Percentiles rank a stretch among this genome's conserved stretches.
These are phyloP conservation scores for Peniophora sp. DNA, from an alignment of 1,284 basidiomycete genomes.

Conservation along the genomic window DNA sequence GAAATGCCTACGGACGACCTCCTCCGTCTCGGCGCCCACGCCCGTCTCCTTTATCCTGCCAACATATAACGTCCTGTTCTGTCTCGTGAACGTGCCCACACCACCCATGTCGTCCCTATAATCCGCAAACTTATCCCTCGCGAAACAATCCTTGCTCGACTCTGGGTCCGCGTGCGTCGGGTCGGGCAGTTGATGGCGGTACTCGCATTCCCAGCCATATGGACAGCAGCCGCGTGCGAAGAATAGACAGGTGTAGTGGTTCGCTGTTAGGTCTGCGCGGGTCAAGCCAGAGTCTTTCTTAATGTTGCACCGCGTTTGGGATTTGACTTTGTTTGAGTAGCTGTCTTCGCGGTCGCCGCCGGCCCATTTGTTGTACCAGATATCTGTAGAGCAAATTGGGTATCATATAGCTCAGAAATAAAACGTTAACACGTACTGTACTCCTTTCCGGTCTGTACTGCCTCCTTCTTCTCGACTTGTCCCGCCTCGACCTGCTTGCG, in stretches of 20 bases:
- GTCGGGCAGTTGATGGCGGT: conserved; percentile 82
- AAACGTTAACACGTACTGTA: conserved; percentile 62
- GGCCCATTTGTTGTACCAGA: conserved; percentile 99
- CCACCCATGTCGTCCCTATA: conserved; percentile 99
- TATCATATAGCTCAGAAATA: neutral
- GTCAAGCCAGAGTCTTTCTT: conserved; percentile 89
- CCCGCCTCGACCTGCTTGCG: conserved; percentile 86
- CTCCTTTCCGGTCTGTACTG: conserved; percentile 88
- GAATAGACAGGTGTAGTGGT: conserved; percentile 92
- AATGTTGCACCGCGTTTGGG: conserved; percentile 86
- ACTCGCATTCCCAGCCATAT: conserved; percentile 96
- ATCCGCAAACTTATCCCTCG: conserved; percentile 93
- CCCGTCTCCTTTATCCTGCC: conserved; percentile 92
- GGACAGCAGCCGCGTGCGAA: conserved; percentile 96
- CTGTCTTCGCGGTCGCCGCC: conserved; percentile 91
- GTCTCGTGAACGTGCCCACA: conserved; percentile 90
- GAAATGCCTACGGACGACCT: conserved; percentile 86
- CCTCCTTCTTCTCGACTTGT: conserved; percentile 83
- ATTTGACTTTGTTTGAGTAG: conserved; percentile 90
- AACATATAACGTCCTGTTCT: conserved; percentile 94
- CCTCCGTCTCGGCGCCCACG: conserved; percentile 81
- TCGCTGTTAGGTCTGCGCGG: conserved; percentile 84
- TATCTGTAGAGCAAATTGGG: conserved; percentile 50
- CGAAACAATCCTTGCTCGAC: conserved; percentile 94
- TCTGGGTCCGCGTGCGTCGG: conserved; percentile 69